Base-by-base conservation (phyloP, 257 asterid genomes). In the Primulina eburnea region DNA sequence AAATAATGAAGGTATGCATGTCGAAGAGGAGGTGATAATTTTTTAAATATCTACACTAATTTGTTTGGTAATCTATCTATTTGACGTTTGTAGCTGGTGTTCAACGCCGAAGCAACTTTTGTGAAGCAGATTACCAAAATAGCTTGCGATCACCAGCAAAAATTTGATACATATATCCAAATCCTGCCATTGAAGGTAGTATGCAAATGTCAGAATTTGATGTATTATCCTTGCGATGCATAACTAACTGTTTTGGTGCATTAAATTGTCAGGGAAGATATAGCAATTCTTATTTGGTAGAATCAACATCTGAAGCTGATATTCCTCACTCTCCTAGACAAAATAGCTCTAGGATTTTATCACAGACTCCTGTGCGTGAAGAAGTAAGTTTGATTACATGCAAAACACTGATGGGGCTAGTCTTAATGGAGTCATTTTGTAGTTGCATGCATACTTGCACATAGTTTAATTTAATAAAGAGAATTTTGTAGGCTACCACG, bases 1-100 rank as follows among this genome's bases (percentile, higher is more conserved):
- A 87, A 64, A 86, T 90, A 81, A 83, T 87, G 89, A 90, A 92
- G 96, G 98, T 90, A 78, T 47, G 29, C 62, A 47, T 60, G 71
- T 43, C 28, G 26, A 24, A 67, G 64, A 32, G 26, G 8, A 61
- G 37, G 20, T 74, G 35, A 55, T 64, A 69, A 52, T 38, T 24
- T 62, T 62, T 67, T 40, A 11, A 6, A 29, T 63, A 62, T 70
- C 21, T 59, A 30, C 67, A 43, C 16, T 38, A 7, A 8, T 37
- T 30, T 71, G 43, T 60, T n/a, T 29, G 73, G 60, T 70, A 16
- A 78, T 67, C 71, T 69, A 29, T 68, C 67, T 67, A 34, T 68
- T 29, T 29, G 64, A 32, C 57, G 16, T 71, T 57, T 79, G 57
- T 74, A 77, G 89, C 78, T 79, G 78, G 84, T 78, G 59, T 72